Evolutionary conservation across 768 basidiomycete genomes (phyloP).

Genomic region (Mycena latifolia): DNA sequence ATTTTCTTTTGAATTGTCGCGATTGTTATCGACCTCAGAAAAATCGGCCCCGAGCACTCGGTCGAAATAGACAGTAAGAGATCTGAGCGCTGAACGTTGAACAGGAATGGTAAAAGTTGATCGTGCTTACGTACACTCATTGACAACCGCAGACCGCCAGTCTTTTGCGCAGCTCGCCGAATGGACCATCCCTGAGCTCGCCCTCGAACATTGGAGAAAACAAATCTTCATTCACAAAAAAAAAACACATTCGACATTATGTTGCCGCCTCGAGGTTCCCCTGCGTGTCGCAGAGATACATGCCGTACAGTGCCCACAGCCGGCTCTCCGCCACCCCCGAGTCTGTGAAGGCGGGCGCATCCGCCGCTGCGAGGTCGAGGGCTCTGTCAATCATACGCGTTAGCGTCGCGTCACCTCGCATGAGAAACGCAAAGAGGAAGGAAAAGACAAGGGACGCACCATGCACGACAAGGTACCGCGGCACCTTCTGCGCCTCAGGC

Average conservation of each 20-base stretch:
- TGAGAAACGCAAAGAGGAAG: background rate
- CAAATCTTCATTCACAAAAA: background rate
- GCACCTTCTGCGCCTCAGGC: conserved; percentile 48
- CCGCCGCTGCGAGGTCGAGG: conserved; percentile 33
- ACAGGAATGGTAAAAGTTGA: no score
- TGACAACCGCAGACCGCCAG: no score
- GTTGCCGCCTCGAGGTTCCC: conserved; percentile 41
- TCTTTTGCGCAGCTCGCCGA: no score
- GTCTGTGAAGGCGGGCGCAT: conserved; percentile 31
- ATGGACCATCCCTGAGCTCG: no score
- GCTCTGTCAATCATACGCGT: conserved; percentile 33
- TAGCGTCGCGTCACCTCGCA: conserved; percentile 9
- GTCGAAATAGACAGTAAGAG: no score
- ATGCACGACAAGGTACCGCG: conserved; percentile 55
- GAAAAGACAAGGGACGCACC: conserved; percentile 43
- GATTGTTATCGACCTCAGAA: no score
- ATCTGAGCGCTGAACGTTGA: no score
- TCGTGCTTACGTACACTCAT: no score
- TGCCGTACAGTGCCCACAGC: conserved; percentile 59
- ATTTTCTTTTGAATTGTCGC: no score
- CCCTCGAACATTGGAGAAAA: no score
- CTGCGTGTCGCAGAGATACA: conserved; percentile 61
- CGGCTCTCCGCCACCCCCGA: conserved; percentile 44
- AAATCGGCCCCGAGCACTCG: no score
- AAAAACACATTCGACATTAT: no score